Percentiles rank a stretch among this genome's conserved stretches.
phyloP scores from a whole-genome alignment of 805 yeast genomes.

The Candida pseudofarinosa region DNA sequence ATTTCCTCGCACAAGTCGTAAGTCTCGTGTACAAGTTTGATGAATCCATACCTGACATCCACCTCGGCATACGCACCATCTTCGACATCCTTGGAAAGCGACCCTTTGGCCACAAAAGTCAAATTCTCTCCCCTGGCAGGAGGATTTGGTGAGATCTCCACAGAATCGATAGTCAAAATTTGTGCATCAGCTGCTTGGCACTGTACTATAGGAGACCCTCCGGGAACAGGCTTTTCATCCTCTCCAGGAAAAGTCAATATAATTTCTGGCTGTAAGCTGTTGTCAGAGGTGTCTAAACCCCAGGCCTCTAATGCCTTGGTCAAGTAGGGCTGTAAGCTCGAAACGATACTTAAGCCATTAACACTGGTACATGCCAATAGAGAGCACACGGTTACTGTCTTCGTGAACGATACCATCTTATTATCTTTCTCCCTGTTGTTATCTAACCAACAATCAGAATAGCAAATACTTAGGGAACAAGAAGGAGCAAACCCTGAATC shows the following conservation, averaged over 20 bases:
- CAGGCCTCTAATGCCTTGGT: constrained; percentile 13
- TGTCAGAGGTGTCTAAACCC: constrained; percentile 1
- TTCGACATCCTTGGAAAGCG: constrained; percentile 47
- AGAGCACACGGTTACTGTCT: constrained; percentile 9
- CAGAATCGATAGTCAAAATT: constrained; percentile 54
- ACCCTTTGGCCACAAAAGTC: constrained; percentile 74
- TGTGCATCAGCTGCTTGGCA: constrained; percentile 71
- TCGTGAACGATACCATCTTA: constrained; percentile 20
- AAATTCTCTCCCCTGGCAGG: constrained; percentile 83
- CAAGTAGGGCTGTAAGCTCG: constrained; percentile 11
- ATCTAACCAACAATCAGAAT: no score
- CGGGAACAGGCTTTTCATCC: constrained; percentile 73
- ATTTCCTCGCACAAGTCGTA: constrained; percentile 89
- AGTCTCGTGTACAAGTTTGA: constrained; percentile 82
- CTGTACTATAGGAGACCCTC: constrained; percentile 76
- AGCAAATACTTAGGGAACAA: no score
- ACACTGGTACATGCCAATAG: constrained; percentile 11
- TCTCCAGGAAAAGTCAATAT: constrained; percentile 26
- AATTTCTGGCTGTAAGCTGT: constrained; percentile 3
- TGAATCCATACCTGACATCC: constrained; percentile 88
- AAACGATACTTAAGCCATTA: constrained; percentile 19
- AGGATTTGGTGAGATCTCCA: constrained; percentile 77
- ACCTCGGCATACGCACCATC: constrained; percentile 95
- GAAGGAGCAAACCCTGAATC: no score
- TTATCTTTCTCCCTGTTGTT: no score